Percentiles rank a stretch among this genome's conserved stretches.
Conservation (phyloP, 169 alveolate species). For the Besnoitia besnoiti region DNA sequence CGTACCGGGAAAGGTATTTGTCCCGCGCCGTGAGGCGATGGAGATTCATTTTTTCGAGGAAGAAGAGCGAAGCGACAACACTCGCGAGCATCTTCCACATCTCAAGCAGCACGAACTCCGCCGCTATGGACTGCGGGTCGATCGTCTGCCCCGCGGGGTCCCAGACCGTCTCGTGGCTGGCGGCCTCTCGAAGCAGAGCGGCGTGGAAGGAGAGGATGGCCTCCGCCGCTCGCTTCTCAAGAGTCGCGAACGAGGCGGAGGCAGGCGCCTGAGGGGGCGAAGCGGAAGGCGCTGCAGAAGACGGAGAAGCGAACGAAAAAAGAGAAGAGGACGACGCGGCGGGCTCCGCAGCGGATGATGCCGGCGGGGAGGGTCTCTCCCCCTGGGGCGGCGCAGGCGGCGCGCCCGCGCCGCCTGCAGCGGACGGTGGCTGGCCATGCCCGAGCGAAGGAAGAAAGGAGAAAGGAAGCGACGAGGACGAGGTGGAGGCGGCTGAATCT, state of each 20-base stretch:
- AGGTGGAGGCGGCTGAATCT: not conserved
- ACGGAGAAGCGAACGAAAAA: not conserved
- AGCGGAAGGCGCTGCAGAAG: not conserved
- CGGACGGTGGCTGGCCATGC: not conserved
- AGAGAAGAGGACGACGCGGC: not conserved
- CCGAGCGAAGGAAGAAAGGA: not conserved
- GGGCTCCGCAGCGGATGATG: too few relatives aligned
- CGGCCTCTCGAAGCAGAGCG: not conserved
- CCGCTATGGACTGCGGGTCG: not conserved
- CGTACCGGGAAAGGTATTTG: conserved; percentile 12
- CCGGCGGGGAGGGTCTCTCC: too few relatives aligned
- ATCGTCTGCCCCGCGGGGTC: not conserved
- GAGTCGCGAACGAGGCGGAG: not conserved
- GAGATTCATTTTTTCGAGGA: conserved; percentile 33
- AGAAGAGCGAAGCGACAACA: not conserved
- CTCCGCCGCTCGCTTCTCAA: not conserved
- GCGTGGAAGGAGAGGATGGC: conserved; percentile 6
- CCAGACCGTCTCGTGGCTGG: conserved; percentile 4
- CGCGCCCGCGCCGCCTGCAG: not conserved
- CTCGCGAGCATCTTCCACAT: conserved; percentile 7
- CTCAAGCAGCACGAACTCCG: not conserved
- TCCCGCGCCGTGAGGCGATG: conserved; percentile 12
- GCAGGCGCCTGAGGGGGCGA: not conserved
- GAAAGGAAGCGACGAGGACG: not conserved
- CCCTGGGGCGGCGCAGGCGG: too few relatives aligned